phyloP scores from a whole-genome alignment of 805 yeast species.

The Hanseniaspora thailandica region DNA sequence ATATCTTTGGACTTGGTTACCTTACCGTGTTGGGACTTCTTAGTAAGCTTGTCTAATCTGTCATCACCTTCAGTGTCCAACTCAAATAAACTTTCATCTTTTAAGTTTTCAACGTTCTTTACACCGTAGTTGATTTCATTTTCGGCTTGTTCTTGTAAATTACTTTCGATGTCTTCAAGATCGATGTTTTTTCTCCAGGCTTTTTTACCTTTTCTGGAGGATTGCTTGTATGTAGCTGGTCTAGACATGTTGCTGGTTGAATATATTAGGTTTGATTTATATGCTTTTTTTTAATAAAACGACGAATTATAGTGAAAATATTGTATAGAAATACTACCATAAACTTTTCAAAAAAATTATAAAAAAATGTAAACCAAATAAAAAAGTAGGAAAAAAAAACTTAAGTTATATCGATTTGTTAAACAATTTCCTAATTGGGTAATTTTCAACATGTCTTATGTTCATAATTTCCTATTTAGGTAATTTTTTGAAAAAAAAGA shows the following conservation, averaged over 20 bases:
- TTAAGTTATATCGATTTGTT: background rate
- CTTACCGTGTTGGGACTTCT: slow-evolving; percentile 32
- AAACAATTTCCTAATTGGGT: background rate
- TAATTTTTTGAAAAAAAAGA: background rate
- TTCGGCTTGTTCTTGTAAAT: slow-evolving; percentile 59
- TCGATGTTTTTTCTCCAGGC: slow-evolving; percentile 97
- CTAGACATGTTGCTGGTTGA: slow-evolving; percentile 19
- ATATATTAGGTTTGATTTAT: background rate
- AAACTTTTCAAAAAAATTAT: too few relatives aligned
- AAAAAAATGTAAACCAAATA: background rate
- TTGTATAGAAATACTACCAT: too few relatives aligned
- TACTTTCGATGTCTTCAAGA: slow-evolving; percentile 61
- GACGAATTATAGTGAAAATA: too few relatives aligned
- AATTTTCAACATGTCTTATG: background rate
- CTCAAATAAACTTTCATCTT: slow-evolving; percentile 29
- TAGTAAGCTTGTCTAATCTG: slow-evolving; percentile 31
- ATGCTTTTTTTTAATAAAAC: background rate
- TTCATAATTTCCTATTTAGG: background rate
- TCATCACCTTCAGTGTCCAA: slow-evolving; percentile 60
- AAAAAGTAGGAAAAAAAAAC: background rate
- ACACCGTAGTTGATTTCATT: slow-evolving; percentile 33
- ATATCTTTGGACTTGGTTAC: slow-evolving; percentile 56
- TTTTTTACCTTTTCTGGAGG: slow-evolving; percentile 83
- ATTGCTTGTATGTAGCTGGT: slow-evolving; percentile 53
- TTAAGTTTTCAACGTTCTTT: slow-evolving; percentile 20